Evolutionary conservation across 129 eudicot species (phyloP).

Genomic region (sunflower (Helianthus annuus)): HanXRQr2.0-SUNRISE NC_035445.2:118671989-118672488

Average conservation of each 20-base stretch:
- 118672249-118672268: background rate
- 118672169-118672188: constrained; percentile 68
- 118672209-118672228: constrained; percentile 76
- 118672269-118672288: constrained; percentile 3
- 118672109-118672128: constrained; percentile 41
- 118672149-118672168: constrained; percentile 80
- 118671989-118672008: background rate
- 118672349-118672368: constrained; percentile 84
- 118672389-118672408: constrained; percentile 57
- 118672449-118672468: constrained; percentile 35
- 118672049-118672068: constrained; percentile 51
- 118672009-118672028: background rate
- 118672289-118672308: background rate
- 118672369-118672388: constrained; percentile 92
- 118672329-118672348: constrained; percentile 59
- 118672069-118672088: constrained; percentile 92
- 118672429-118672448: constrained; percentile 47
- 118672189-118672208: constrained; percentile 76
- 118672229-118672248: constrained; percentile 11
- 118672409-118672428: constrained; percentile 51
- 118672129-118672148: constrained; percentile 47
- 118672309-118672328: background rate
- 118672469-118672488: constrained; percentile 47
- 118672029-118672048: constrained; percentile 54
- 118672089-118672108: constrained; percentile 95